Conservation (phyloP, 306 rosid species). For the Herpetospermum pedunculosum region DNA sequence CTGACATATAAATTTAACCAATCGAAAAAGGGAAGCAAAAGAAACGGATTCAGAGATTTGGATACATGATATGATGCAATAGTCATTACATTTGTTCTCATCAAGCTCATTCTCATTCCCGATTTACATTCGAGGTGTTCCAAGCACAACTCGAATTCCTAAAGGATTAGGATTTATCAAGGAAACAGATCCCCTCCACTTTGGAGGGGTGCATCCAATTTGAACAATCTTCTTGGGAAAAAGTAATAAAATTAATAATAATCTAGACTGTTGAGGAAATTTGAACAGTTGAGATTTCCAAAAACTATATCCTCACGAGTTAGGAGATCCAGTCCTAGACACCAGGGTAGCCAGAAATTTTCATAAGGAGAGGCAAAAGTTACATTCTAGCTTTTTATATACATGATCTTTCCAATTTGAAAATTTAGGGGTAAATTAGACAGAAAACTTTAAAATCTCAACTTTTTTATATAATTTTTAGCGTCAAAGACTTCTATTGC, state of each 20-base stretch:
- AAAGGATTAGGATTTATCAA: neutral
- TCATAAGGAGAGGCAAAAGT: neutral
- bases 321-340: neutral
- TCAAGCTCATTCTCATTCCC: neutral
- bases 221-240: neutral
- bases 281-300: neutral
- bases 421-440: neutral
- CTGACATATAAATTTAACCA: neutral
- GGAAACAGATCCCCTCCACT: neutral
- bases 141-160: neutral
- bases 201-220: neutral
- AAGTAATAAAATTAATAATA: neutral
- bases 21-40: neutral
- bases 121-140: neutral
- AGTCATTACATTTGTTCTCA: neutral
- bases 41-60: neutral
- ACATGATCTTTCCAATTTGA: neutral
- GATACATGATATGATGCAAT: neutral
- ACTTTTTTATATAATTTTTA: too few species aligned
- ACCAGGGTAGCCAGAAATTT: neutral
- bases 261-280: neutral
- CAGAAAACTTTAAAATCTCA: too few species aligned
- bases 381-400: neutral
- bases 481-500: neutral
- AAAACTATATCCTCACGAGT: neutral